Base-by-base conservation (phyloP, 208 protist species). In the Crithidia fasciculata region DNA sequence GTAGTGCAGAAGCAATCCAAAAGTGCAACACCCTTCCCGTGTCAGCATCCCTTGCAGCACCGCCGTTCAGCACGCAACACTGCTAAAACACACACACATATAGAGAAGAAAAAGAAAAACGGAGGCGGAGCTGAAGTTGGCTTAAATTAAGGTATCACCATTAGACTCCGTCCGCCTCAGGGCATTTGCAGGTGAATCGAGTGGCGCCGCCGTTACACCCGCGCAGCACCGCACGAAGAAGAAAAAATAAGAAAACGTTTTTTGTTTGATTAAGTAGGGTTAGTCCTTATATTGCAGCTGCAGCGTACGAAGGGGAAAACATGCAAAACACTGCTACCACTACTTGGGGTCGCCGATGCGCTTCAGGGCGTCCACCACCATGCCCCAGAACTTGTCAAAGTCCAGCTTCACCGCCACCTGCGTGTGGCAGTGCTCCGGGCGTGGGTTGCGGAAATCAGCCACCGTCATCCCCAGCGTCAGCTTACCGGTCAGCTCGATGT, bases 381-480 rank as follows among this genome's bases (percentile, higher is more conserved):
- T 63, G 39, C 76, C 62, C 90, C 90, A 95, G 76, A 93, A 95
- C 68, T 83, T 83, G 10, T 80, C 71, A 43, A 84, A 73, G 74
- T 95, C 84, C 64, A 95, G 84, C 37, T 67, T 78, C 18, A 84
- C 69, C 5, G 85, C 86, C 15, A 95, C 88, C 50, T 88, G 76
- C 28, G 85, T 90, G 77, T 85, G 70, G 68, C 82, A 87, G 55
- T 92, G 66, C 63, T 78, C 58, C n/a, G 77, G 50, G 9, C 71
- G 61, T 1, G 69, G 71, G 13, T 68, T 39, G 28, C 83, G 77
- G 40, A 92, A 68, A 62, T 93, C 90, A 12, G 74, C 69, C 40
- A 92, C 88, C 41, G 88, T 92, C 82, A 91, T 88, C 16, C 90
- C 88, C 7, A 40, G 5, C 37, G 84, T 89, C 43, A 87, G 76